Evolutionary conservation across 2,329 filamentous ascomycete genomes (phyloP).

Genomic region (Colletotrichum lupini): DNA sequence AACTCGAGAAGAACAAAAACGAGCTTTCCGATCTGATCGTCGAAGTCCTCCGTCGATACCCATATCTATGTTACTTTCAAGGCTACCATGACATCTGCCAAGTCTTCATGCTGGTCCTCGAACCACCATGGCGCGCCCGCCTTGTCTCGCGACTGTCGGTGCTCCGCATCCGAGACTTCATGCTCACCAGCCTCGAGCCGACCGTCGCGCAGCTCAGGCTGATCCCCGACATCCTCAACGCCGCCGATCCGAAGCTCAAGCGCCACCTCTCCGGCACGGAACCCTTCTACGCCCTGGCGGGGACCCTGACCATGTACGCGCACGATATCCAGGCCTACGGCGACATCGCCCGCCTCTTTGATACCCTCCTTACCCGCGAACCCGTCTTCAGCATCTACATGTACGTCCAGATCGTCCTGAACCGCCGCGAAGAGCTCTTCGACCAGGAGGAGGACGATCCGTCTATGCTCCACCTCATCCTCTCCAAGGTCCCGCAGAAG

Average conservation of each 20-base stretch:
- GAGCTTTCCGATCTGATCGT: slow-evolving; percentile 85
- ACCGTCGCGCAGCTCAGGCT: slow-evolving; percentile 88
- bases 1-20: slow-evolving; percentile 76
- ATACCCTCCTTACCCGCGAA: slow-evolving; percentile 87
- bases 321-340: slow-evolving; percentile 93
- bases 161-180: slow-evolving; percentile 94
- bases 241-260: slow-evolving; percentile 77
- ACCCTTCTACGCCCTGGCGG: slow-evolving; percentile 93
- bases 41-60: slow-evolving; percentile 81
- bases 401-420: slow-evolving; percentile 88
- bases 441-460: slow-evolving; percentile 83
- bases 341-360: slow-evolving; percentile 90
- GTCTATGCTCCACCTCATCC: slow-evolving; percentile 89
- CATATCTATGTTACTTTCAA: slow-evolving; percentile 94
- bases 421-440: slow-evolving; percentile 85
- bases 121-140: slow-evolving; percentile 64
- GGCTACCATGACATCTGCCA: slow-evolving; percentile 99
- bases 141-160: slow-evolving; percentile 85
- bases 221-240: slow-evolving; percentile 82
- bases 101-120: slow-evolving; percentile 89
- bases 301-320: slow-evolving; percentile 94
- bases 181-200: slow-evolving; percentile 88
- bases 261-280: slow-evolving; percentile 80
- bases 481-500: slow-evolving; percentile 86
- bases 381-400: slow-evolving; percentile 92